Base-by-base conservation (phyloP, 75 land plant genomes). In the Cupressus sempervirens region DNA sequence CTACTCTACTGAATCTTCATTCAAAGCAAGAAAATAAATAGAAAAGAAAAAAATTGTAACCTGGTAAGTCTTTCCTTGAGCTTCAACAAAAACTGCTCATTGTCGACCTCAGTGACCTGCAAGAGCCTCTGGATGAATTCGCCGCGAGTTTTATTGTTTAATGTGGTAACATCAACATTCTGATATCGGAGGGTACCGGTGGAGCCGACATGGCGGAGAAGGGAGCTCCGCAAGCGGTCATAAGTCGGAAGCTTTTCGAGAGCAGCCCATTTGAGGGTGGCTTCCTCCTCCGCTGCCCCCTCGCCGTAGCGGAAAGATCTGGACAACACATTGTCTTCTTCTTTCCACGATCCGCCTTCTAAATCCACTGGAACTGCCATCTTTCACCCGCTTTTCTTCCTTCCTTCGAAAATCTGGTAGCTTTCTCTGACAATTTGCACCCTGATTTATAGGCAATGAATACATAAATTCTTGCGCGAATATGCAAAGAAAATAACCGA, bases 191-290 rank as follows among this genome's bases (percentile, higher is more conserved):
- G 81, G 30, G 72, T 87, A 38, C 94, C 94, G 50, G 89, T 46
- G 73, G 91, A 26, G 8, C 15, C 50, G n/a, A 79, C 52, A 23
- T 52, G 14, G 86, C 82, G 83, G 54, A 95, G 84, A 29, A 95
- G 87, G 7, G 91, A 80, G 3, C 88, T 91, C 43, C 95, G 82
- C 38, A 93, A 43, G 6, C 97, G 88, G 77, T 91, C 90, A 82
- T 93, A 93, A 2, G 97, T 95, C 6, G 97, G 97, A 3, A 95
- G 85, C 84, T 88, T 93, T 86, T 95, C 97, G 0, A 95, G 75
- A 20, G 97, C 97, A 7, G 97, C 97, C 97, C 97, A 95, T 79
- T 85, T 5, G 89, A 87, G 86, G 1, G 96, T 94, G 50, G 93
- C 96, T 30, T 93, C 93, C 73, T 90, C 91, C 53, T 92, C 94